Conservation (phyloP, 2,329 filamentous ascomycete genomes). For the Seiridium unicorne region DNA sequence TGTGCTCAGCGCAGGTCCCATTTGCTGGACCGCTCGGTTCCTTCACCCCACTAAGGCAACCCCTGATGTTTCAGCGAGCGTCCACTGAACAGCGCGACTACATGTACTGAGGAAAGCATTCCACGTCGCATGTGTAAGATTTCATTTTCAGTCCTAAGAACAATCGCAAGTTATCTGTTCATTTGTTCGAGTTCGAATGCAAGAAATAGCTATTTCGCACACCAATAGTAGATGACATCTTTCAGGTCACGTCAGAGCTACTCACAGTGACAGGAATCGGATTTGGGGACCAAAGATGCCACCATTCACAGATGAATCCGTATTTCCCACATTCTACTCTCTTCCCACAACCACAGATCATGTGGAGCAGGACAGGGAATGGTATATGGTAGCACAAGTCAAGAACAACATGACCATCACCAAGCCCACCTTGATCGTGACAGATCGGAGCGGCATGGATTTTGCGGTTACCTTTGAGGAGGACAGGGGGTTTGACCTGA, state of each 20-base stretch:
- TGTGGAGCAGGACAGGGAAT: constrained; percentile 7
- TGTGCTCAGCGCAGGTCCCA: not conserved
- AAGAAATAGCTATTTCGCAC: too few relatives aligned
- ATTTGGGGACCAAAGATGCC: constrained; percentile 10
- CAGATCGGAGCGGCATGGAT: constrained; percentile 34
- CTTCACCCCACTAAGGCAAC: not conserved
- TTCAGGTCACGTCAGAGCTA: too few relatives aligned
- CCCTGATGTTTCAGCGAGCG: constrained; percentile 2
- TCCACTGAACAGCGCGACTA: not conserved
- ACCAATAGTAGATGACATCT: too few relatives aligned
- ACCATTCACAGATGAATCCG: constrained; percentile 10
- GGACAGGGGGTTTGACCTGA: constrained; percentile 31
- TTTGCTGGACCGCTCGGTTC: not conserved
- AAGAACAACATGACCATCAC: constrained; percentile 41
- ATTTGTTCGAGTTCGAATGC: too few relatives aligned
- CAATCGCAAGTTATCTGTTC: too few relatives aligned
- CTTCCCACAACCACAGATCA: constrained; percentile 9
- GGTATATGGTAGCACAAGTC: constrained; percentile 30
- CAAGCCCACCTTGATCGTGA: constrained; percentile 45
- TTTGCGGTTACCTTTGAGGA: constrained; percentile 48
- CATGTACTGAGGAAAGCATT: not conserved
- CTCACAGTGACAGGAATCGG: too few relatives aligned
- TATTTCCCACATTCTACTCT: constrained; percentile 16
- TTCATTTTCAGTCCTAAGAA: too few relatives aligned
- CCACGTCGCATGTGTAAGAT: too few relatives aligned